Percentiles rank a stretch among this genome's conserved stretches.
Conservation (phyloP, 176 grass and related monocot genomes). For the Calamus simplicifolius region DNA sequence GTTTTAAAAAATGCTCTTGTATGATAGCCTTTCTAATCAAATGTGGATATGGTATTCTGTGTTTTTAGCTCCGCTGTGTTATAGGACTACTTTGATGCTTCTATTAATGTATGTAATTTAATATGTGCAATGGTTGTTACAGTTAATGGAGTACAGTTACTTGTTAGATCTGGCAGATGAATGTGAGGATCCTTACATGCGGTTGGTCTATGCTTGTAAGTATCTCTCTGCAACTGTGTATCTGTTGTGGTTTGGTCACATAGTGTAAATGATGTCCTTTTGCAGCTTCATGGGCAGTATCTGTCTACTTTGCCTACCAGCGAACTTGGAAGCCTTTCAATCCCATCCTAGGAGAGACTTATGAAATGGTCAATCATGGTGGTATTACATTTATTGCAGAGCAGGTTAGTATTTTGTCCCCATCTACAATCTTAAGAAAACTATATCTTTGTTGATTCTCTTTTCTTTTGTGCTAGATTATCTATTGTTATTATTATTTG, state of each 20-base stretch:
- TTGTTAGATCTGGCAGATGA: constrained; percentile 94
- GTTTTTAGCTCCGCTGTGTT: no score
- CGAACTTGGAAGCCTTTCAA: constrained; percentile 97
- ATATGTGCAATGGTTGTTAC: constrained; percentile 2
- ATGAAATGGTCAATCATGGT: constrained; percentile 80
- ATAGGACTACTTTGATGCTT: no score
- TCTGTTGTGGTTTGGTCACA: constrained; percentile 7
- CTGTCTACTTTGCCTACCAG: constrained; percentile 64
- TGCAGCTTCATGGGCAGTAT: constrained; percentile 95
- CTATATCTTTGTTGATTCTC: no score
- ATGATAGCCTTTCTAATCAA: no score
- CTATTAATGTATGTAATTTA: not conserved
- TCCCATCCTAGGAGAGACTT: constrained; percentile 95
- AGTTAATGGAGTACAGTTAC: constrained; percentile 93
- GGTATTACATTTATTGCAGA: constrained; percentile 82
- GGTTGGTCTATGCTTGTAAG: constrained; percentile 81
- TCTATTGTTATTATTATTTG: no score
- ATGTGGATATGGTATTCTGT: no score
- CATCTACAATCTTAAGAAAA: no score
- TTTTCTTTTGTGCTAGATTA: no score
- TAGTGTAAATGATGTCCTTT: constrained; percentile 13
- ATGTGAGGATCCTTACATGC: constrained; percentile 91
- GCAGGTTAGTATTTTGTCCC: constrained; percentile 36
- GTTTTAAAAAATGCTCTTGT: no score
- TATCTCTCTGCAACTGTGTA: constrained; percentile 9